phyloP scores from a whole-genome alignment of 2,329 filamentous ascomycete genomes.

The Fonsecaea erecta region DNA sequence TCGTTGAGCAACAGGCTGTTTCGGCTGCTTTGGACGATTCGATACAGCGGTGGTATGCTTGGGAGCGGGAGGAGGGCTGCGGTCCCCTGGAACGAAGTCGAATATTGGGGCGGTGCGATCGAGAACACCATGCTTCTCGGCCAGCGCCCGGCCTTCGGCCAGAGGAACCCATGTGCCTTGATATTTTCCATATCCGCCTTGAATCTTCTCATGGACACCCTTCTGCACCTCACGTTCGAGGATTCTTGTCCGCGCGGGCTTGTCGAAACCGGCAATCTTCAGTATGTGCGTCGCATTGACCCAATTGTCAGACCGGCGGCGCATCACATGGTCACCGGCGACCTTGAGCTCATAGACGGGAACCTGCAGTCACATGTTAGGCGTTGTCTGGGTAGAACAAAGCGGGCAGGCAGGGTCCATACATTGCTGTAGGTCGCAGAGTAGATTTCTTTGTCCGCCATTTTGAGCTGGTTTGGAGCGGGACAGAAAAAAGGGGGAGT shows the following conservation, averaged over 20 bases:
- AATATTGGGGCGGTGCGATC: conserved; percentile 86
- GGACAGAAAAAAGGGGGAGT: background rate
- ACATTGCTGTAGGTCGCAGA: conserved; percentile 70
- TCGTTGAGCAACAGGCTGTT: conserved; percentile 68
- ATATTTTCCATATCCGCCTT: conserved; percentile 98
- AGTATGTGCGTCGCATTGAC: conserved; percentile 99
- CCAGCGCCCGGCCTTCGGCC: conserved; percentile 76
- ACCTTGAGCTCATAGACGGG: conserved; percentile 95
- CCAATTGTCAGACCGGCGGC: conserved; percentile 89
- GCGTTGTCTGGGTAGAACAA: conserved; percentile 22
- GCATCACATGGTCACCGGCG: conserved; percentile 91
- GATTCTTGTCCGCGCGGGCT: conserved; percentile 91
- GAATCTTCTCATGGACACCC: conserved; percentile 94
- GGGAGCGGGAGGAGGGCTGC: conserved; percentile 89
- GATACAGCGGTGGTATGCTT: conserved; percentile 74
- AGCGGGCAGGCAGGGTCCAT: conserved; percentile 37
- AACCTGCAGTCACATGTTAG: conserved; percentile 61
- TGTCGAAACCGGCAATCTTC: conserved; percentile 96
- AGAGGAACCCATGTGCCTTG: conserved; percentile 98
- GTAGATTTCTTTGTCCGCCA: conserved; percentile 57
- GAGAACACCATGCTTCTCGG: conserved; percentile 83
- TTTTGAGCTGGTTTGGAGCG: conserved; percentile 13
- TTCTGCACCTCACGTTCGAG: conserved; percentile 97
- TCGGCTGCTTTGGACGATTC: conserved; percentile 79
- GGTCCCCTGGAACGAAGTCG: conserved; percentile 80